Conservation (phyloP, 2,329 filamentous ascomycete genomes). For the Beauveria sp. region DNA sequence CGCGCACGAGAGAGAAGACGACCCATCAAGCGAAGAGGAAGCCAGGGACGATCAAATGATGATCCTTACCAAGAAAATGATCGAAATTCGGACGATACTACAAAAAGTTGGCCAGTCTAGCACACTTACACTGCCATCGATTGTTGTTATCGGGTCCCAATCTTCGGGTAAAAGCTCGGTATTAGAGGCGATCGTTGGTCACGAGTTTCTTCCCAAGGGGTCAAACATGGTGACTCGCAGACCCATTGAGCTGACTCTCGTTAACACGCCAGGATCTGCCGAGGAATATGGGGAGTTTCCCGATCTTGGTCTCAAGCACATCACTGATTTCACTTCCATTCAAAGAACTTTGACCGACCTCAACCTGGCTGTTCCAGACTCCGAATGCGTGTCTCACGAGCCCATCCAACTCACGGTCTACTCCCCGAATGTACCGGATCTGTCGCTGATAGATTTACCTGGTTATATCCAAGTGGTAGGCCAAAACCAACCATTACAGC, state of each 20-base stretch:
- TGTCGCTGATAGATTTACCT: slow-evolving; percentile 91
- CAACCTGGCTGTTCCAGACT: slow-evolving; percentile 84
- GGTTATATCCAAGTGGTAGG: slow-evolving; percentile 96
- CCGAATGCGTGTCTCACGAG: slow-evolving; percentile 90
- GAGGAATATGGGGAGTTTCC: slow-evolving; percentile 96
- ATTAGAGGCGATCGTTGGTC: slow-evolving; percentile 90
- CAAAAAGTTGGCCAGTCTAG: slow-evolving; percentile 89
- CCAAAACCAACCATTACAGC: slow-evolving; percentile 77
- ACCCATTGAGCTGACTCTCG: slow-evolving; percentile 89
- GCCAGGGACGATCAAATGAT: slow-evolving; percentile 98
- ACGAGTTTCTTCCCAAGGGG: slow-evolving; percentile 97
- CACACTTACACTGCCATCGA: slow-evolving; percentile 81
- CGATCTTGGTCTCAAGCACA: slow-evolving; percentile 78
- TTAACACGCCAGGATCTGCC: slow-evolving; percentile 84
- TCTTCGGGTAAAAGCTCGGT: slow-evolving; percentile 98
- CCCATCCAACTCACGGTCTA: slow-evolving; percentile 94
- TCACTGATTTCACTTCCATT: slow-evolving; percentile 86
- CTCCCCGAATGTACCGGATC: slow-evolving; percentile 88
- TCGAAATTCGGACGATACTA: slow-evolving; percentile 89
- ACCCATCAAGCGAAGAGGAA: slow-evolving; percentile 52
- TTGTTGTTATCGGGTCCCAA: slow-evolving; percentile 98
- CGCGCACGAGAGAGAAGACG: slow-evolving; percentile 62
- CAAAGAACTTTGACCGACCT: slow-evolving; percentile 92
- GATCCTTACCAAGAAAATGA: slow-evolving; percentile 98
- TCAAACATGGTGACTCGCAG: slow-evolving; percentile 96